Evolutionary conservation across 352 stramenopile species (phyloP).

Genomic region (Phytopythium ostracodes): DNA sequence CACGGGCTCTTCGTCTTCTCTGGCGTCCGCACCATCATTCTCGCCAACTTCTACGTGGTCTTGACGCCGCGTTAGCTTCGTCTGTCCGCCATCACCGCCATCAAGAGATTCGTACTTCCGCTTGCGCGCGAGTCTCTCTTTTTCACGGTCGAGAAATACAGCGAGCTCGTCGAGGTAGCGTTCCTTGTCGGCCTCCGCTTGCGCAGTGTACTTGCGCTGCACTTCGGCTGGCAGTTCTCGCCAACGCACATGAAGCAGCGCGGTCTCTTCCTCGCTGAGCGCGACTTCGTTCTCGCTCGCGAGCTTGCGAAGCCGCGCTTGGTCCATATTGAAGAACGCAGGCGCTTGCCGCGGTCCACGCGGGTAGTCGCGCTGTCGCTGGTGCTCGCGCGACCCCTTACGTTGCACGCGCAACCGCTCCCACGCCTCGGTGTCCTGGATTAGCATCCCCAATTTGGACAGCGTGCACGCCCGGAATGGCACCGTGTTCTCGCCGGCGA

Average conservation of each 20-base stretch:
- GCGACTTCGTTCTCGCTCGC: slow-evolving; percentile 5
- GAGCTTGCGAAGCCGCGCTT: slow-evolving; percentile 29
- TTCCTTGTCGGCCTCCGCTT: slow-evolving; percentile 38
- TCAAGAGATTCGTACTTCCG: slow-evolving; percentile 50
- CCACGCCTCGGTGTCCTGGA: slow-evolving; percentile 70
- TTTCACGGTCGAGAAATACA: slow-evolving; percentile 51
- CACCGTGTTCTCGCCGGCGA: background rate
- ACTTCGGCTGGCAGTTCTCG: slow-evolving; percentile 39
- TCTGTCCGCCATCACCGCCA: slow-evolving; percentile 13
- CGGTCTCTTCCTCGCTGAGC: slow-evolving; percentile 7
- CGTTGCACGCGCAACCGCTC: slow-evolving; percentile 48
- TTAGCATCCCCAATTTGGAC: slow-evolving; percentile 60
- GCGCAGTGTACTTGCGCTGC: slow-evolving; percentile 42
- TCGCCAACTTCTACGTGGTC: background rate
- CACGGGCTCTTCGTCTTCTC: slow-evolving; percentile 36
- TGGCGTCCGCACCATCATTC: background rate
- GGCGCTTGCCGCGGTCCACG: slow-evolving; percentile 51
- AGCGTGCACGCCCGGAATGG: slow-evolving; percentile 41
- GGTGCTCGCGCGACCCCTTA: slow-evolving; percentile 42
- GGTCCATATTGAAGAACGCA: slow-evolving; percentile 69
- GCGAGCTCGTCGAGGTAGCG: slow-evolving; percentile 49
- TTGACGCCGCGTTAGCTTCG: background rate
- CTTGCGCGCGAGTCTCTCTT: slow-evolving; percentile 32
- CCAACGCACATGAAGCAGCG: slow-evolving; percentile 29
- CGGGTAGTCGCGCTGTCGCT: slow-evolving; percentile 47